Conservation (phyloP, 495 filamentous ascomycete genomes). For the Aspergillus taichungensis region DNA sequence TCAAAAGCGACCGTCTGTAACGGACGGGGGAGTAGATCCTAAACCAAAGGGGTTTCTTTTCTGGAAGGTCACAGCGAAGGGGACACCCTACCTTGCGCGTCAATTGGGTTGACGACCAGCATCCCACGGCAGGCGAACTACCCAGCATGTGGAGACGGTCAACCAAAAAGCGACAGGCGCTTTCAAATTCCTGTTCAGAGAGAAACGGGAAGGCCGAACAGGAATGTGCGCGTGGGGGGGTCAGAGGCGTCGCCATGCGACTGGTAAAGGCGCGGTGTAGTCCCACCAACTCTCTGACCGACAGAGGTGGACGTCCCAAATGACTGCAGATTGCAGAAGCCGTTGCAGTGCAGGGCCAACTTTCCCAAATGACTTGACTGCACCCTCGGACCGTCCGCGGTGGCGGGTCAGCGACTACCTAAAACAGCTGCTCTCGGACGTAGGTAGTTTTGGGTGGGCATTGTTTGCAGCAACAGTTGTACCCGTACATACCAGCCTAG, state of each 20-base stretch:
- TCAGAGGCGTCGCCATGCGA: slow-evolving; percentile 12
- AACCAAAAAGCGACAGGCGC: slow-evolving; percentile 50
- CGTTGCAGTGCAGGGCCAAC: slow-evolving; percentile 3
- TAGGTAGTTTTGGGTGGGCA: neutral
- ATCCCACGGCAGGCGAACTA: slow-evolving; percentile 8
- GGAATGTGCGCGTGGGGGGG: neutral
- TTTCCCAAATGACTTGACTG: too few species aligned
- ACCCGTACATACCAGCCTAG: neutral
- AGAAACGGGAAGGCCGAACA: slow-evolving; percentile 45
- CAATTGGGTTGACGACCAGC: slow-evolving; percentile 22
- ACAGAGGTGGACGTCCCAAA: slow-evolving; percentile 1
- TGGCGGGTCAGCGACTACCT: neutral
- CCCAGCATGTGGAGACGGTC: slow-evolving; percentile 35
- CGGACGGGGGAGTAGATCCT: neutral
- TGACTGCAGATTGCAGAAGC: neutral
- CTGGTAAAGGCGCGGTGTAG: slow-evolving; percentile 17
- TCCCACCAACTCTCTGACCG: slow-evolving; percentile 3
- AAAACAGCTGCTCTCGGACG: neutral
- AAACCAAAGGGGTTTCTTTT: neutral
- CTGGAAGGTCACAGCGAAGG: neutral
- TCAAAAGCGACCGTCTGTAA: neutral
- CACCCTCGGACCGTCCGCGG: too few species aligned
- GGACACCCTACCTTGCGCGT: slow-evolving; percentile 23
- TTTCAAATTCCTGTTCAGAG: slow-evolving; percentile 47
- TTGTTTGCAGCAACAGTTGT: slow-evolving; percentile 1